Evolutionary conservation across 179 eudicot genomes (phyloP).

Genomic region (Patellifolia procumbens): DNA sequence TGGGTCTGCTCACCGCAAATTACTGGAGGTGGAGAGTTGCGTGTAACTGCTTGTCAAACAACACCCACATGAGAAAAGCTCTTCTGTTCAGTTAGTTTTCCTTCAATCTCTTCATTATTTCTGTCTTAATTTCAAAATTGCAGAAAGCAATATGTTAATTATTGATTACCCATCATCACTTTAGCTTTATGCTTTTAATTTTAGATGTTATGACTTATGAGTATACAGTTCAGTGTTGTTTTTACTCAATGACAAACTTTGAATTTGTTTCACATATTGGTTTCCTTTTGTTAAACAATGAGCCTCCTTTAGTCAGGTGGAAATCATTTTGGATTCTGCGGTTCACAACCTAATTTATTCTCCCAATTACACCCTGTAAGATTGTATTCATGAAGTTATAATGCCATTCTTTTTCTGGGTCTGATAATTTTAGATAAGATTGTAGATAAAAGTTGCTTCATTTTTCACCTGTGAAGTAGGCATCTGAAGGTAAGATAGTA

Average conservation of each 20-base stretch:
- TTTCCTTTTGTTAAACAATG: conserved; percentile 14
- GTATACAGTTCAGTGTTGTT: background rate
- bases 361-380: conserved; percentile 47
- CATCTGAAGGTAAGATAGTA: conserved; percentile 38
- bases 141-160: background rate
- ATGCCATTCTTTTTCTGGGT: background rate
- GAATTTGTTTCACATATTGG: too few species aligned
- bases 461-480: conserved; percentile 25
- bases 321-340: conserved; percentile 26
- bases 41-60: conserved; percentile 12
- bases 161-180: conserved; percentile 17
- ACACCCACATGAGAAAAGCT: conserved; percentile 23
- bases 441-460: too few species aligned
- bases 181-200: background rate
- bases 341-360: too few species aligned
- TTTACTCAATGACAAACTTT: conserved; percentile 1
- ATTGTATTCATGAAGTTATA: conserved; percentile 5
- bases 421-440: background rate
- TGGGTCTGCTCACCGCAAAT: conserved; percentile 33
- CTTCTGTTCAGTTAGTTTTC: conserved; percentile 10
- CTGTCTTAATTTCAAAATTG: too few species aligned
- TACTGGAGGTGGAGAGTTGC: conserved; percentile 18
- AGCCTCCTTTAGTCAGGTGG: conserved; percentile 43
- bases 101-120: too few species aligned
- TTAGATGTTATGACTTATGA: background rate